Evolutionary conservation across 179 eudicot species (phyloP).

Genomic region (Spinacia oleracea): DNA sequence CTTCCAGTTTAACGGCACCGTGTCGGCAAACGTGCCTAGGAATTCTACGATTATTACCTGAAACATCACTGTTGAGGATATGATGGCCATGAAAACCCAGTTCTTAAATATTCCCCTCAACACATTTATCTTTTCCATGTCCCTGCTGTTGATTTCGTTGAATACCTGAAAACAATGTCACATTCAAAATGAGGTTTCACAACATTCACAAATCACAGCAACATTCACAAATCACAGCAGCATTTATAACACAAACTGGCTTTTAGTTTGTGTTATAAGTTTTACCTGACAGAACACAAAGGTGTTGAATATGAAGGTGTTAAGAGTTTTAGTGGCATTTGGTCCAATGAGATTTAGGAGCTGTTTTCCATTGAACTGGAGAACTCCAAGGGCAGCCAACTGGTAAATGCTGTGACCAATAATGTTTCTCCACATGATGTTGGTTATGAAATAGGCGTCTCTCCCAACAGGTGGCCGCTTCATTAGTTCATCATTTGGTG

Average conservation of each 20-base stretch:
- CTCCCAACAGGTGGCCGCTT: constrained; percentile 66
- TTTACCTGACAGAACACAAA: constrained; percentile 94
- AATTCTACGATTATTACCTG: constrained; percentile 74
- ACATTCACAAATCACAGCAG: no score
- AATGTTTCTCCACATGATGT: constrained; percentile 79
- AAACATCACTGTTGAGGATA: constrained; percentile 52
- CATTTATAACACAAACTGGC: no score
- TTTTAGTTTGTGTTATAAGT: no score
- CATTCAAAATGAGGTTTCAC: neutral
- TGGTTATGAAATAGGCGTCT: constrained; percentile 58
- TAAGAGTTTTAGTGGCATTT: constrained; percentile 47
- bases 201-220: neutral
- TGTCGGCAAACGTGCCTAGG: constrained; percentile 62
- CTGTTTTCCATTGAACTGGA: constrained; percentile 52
- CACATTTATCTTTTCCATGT: constrained; percentile 83
- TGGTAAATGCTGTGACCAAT: constrained; percentile 83
- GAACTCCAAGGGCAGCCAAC: constrained; percentile 51
- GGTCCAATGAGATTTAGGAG: constrained; percentile 55
- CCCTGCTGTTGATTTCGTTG: constrained; percentile 87
- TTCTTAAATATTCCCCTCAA: constrained; percentile 59
- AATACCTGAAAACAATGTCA: constrained; percentile 49
- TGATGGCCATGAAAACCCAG: constrained; percentile 61
- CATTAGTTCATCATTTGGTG: constrained; percentile 82
- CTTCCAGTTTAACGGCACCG: constrained; percentile 56
- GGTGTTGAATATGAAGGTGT: constrained; percentile 83